Percentiles rank a stretch among this genome's conserved stretches.
Evolutionary conservation across 306 rosid genomes (phyloP).

Genomic region (Mimosa bimucronata): DNA sequence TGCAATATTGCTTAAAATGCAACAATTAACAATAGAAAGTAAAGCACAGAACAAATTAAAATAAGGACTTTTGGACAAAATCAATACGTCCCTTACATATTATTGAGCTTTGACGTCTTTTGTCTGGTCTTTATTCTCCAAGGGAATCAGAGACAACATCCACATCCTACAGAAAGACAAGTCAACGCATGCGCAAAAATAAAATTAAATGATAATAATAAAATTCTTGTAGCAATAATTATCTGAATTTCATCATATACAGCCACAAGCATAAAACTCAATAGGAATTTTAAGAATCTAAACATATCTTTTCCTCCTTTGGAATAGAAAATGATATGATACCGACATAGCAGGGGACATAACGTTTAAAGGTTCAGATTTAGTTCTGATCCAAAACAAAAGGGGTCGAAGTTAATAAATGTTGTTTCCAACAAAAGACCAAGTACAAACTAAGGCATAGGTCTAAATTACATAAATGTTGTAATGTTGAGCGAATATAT

Average conservation of each 20-base stretch:
- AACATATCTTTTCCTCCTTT: not conserved
- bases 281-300: constrained; percentile 11
- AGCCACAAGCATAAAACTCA: constrained; percentile 8
- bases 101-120: constrained; percentile 55
- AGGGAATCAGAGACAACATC: constrained; percentile 64
- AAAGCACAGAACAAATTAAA: not conserved
- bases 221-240: constrained; percentile 8
- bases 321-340: not conserved
- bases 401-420: not conserved
- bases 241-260: constrained; percentile 16
- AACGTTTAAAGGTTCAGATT: not conserved
- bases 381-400: not conserved
- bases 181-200: constrained; percentile 6
- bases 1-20: not conserved
- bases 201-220: not conserved
- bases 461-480: not conserved
- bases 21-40: not conserved
- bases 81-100: constrained; percentile 40
- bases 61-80: not conserved
- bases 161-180: constrained; percentile 61
- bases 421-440: not conserved
- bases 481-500: not conserved
- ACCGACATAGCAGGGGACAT: not conserved
- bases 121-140: constrained; percentile 42
- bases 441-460: not conserved